Conservation (phyloP, 1,284 basidiomycete genomes). For the Meripilus lineatus region DNA sequence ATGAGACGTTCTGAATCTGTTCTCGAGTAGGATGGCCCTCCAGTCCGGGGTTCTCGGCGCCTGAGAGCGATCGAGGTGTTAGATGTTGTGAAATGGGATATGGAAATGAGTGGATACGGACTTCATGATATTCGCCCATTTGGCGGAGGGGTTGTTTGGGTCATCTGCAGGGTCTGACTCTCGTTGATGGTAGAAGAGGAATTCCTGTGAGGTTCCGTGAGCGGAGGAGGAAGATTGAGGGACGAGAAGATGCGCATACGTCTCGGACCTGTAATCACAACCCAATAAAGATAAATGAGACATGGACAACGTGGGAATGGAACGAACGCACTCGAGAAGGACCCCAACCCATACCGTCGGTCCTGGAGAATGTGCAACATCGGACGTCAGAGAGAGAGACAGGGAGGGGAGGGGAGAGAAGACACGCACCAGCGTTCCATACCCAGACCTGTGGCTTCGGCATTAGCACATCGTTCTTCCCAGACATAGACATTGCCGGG, state of each 20-base stretch:
- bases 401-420: conserved; percentile 1
- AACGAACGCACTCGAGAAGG: conserved; percentile 56
- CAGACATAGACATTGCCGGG: conserved; percentile 80
- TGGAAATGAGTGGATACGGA: conserved; percentile 25
- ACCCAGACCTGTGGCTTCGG: conserved; percentile 71
- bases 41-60: conserved; percentile 21
- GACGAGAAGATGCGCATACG: conserved; percentile 37
- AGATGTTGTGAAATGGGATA: not conserved
- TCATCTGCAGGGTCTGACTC: conserved; percentile 64
- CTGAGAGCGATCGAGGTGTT: conserved; percentile 10
- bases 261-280: conserved; percentile 37
- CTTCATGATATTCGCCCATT: conserved; percentile 74
- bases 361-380: conserved; percentile 39
- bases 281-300: not conserved
- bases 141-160: conserved; percentile 56
- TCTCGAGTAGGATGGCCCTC: conserved; percentile 18
- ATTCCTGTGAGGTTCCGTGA: conserved; percentile 46
- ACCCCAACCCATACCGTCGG: conserved; percentile 79
- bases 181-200: conserved; percentile 79
- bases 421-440: conserved; percentile 69
- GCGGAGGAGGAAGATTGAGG: conserved; percentile 7
- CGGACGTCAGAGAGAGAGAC: conserved; percentile 1
- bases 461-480: conserved; percentile 77
- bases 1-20: conserved; percentile 42
- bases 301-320: not conserved